Evolutionary conservation across 306 rosid genomes (phyloP).

Genomic region (Pachyrhizus erosus): DNA sequence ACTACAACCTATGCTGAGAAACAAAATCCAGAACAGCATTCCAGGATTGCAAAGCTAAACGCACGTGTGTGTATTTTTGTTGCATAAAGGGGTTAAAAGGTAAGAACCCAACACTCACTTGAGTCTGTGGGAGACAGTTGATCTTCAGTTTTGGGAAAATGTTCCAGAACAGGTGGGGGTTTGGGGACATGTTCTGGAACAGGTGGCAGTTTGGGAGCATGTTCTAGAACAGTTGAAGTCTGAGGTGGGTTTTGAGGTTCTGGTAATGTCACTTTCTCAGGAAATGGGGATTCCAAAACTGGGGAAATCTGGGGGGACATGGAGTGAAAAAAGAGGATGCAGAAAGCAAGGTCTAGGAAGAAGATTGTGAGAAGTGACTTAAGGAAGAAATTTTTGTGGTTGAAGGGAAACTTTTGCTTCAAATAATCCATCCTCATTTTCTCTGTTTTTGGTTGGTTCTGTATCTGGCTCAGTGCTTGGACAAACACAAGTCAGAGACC

Average conservation of each 20-base stretch:
- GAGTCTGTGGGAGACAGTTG: conserved; percentile 47
- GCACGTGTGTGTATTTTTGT: neutral
- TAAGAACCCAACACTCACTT: conserved; percentile 39
- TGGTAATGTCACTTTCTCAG: conserved; percentile 44
- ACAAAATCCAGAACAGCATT: neutral
- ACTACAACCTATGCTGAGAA: neutral
- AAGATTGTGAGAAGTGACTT: conserved; percentile 60
- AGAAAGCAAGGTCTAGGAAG: conserved; percentile 66
- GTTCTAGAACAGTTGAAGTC: neutral
- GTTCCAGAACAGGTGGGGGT: neutral
- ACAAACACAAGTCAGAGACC: no score
- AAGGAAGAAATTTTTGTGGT: conserved; percentile 54
- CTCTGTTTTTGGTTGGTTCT: no score
- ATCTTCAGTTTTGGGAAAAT: conserved; percentile 25
- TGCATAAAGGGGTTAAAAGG: neutral
- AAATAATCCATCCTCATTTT: conserved; percentile 62
- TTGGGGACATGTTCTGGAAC: neutral
- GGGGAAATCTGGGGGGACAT: conserved; percentile 55
- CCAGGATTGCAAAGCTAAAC: conserved; percentile 31
- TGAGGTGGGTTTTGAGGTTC: conserved; percentile 49
- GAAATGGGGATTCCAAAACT: conserved; percentile 54
- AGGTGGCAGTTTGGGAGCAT: neutral
- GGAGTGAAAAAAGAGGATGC: conserved; percentile 62
- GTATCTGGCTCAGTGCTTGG: no score
- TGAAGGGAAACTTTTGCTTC: conserved; percentile 52